These are phyloP conservation scores for Collybia sordida DNA, from an alignment of 768 basidiomycete species.

Conservation along the genomic window DNA sequence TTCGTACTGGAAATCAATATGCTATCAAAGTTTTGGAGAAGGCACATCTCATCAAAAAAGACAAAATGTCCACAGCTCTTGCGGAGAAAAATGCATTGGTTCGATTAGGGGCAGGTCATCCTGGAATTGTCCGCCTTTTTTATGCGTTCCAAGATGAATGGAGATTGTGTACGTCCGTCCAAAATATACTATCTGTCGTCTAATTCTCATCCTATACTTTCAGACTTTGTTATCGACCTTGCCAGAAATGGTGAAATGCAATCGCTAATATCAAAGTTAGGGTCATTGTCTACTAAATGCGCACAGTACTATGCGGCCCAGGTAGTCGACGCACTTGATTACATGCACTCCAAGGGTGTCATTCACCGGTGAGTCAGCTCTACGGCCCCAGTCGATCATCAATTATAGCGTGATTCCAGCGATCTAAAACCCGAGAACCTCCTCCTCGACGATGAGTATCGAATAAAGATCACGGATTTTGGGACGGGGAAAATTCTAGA, in stretches of 20 bases:
- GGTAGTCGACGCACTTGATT: conserved; percentile 83
- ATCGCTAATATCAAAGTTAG: conserved; percentile 66
- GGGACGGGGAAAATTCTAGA: conserved; percentile 85
- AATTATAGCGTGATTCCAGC: conserved; percentile 26
- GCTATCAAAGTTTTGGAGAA: conserved; percentile 83
- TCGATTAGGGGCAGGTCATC: conserved; percentile 71
- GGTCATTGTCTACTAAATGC: conserved; percentile 81
- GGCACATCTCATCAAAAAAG: conserved; percentile 74
- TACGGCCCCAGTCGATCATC: background rate
- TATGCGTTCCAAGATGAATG: conserved; percentile 86
- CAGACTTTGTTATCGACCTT: conserved; percentile 80
- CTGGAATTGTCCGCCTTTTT: conserved; percentile 78
- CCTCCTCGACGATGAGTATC: conserved; percentile 80
- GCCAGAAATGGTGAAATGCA: conserved; percentile 80
- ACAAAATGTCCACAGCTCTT: conserved; percentile 72
- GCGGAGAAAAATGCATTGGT: conserved; percentile 79
- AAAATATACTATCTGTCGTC: background rate
- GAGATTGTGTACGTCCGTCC: conserved; percentile 68
- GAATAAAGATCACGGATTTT: conserved; percentile 96
- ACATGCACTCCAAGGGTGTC: conserved; percentile 88
- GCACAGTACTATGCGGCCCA: conserved; percentile 88
- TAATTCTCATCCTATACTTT: conserved; percentile 3
- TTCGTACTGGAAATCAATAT: conserved; percentile 59
- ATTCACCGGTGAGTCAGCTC: conserved; percentile 66
- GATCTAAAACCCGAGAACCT: conserved; percentile 89